A percentile compares a stretch with the other conserved stretches of the same genome.
Evolutionary conservation across 2,329 filamentous ascomycete genomes (phyloP).

Genomic region (Pseudocercospora macadamiae): DNA sequence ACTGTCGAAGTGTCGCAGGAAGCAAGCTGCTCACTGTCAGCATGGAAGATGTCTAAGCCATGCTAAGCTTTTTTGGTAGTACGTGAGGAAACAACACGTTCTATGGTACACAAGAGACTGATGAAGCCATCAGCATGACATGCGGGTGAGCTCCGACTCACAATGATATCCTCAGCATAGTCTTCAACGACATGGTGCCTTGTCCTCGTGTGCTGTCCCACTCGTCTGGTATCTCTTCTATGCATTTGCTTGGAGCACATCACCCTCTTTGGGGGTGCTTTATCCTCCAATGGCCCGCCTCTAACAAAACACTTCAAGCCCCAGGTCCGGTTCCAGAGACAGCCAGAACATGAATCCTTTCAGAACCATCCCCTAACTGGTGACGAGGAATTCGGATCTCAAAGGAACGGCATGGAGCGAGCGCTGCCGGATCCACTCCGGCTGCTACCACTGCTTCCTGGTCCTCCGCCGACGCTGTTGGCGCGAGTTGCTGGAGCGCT

Average conservation of each 20-base stretch:
- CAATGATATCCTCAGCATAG: neutral
- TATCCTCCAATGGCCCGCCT: too few relatives aligned
- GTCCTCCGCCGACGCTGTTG: constrained; percentile 3
- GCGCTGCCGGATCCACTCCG: neutral
- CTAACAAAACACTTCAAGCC: too few relatives aligned
- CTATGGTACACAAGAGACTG: neutral
- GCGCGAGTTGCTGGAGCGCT: constrained; percentile 8
- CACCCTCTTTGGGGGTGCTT: too few relatives aligned
- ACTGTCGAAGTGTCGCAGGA: too few relatives aligned
- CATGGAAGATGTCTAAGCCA: too few relatives aligned
- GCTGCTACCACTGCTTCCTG: neutral
- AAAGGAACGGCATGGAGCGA: constrained; percentile 2
- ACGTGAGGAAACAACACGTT: neutral
- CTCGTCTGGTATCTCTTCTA: neutral
- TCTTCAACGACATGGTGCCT: neutral
- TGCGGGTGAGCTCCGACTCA: neutral
- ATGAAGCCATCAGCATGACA: neutral
- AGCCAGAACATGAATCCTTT: too few relatives aligned
- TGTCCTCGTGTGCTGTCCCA: neutral
- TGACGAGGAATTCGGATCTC: neutral
- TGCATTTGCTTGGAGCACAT: neutral
- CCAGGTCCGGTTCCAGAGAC: too few relatives aligned
- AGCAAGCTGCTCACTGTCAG: too few relatives aligned
- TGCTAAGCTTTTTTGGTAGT: too few relatives aligned
- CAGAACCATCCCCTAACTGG: too few relatives aligned